A percentile compares a stretch with the other conserved stretches of the same genome.
Evolutionary conservation across 257 asterid species (phyloP).

Genomic region (Solanum tacnaense): DNA sequence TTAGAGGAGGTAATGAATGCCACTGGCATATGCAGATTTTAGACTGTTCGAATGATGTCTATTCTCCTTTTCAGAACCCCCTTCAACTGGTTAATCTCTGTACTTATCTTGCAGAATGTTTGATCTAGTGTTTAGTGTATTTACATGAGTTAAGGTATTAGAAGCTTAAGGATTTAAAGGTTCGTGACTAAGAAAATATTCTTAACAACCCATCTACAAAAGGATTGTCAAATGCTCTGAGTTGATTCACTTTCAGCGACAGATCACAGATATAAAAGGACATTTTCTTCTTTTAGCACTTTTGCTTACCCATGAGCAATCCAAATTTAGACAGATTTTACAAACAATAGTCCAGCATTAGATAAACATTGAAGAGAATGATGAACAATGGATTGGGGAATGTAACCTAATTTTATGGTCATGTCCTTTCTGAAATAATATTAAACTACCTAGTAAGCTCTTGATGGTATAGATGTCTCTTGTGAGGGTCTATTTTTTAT

Average conservation of each 20-base stretch:
- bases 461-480: not conserved
- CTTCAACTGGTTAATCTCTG: not conserved
- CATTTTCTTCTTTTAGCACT: not conserved
- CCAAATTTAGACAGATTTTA: not conserved
- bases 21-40: not conserved
- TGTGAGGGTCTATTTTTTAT: not conserved
- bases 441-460: not conserved
- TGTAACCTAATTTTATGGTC: not conserved
- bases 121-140: not conserved
- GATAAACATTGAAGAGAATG: not conserved
- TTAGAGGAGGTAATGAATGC: slow-evolving; percentile 69
- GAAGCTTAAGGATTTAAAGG: not conserved
- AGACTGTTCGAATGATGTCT: not conserved
- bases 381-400: not conserved
- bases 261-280: not conserved
- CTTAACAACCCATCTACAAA: not conserved
- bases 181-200: not conserved
- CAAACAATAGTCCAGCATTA: not conserved
- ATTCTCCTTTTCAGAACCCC: not conserved
- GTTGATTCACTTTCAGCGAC: not conserved
- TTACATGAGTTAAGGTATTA: not conserved
- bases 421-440: not conserved
- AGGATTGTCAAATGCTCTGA: not conserved
- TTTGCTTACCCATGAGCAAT: not conserved
- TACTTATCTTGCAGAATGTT: not conserved